A percentile compares a stretch with the other conserved stretches of the same genome.
These are phyloP conservation scores for Plantago elongata DNA, from an alignment of 257 asterid species.

Conservation along the genomic window DNA sequence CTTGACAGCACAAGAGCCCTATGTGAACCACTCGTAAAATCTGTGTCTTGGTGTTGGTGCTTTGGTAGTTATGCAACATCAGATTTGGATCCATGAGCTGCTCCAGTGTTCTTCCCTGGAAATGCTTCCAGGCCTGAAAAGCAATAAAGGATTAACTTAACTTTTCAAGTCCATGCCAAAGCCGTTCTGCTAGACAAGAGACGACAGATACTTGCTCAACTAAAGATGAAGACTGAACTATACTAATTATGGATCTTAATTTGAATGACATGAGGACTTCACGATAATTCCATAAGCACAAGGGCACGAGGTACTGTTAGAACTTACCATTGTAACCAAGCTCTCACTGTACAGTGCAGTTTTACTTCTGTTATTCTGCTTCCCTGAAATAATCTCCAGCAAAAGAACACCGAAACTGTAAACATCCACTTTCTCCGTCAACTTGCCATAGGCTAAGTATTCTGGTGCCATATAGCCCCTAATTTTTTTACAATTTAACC, in stretches of 20 bases:
- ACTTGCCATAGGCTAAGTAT: constrained; percentile 53
- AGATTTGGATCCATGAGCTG: constrained; percentile 62
- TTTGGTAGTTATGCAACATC: constrained; percentile 39
- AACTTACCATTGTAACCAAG: constrained; percentile 49
- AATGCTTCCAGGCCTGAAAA: constrained; percentile 58
- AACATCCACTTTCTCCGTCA: constrained; percentile 62
- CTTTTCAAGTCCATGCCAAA: not conserved
- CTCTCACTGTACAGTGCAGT: constrained; percentile 55
- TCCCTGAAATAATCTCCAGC: constrained; percentile 59
- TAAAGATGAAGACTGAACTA: not conserved
- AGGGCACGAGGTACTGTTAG: not conserved
- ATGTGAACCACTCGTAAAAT: constrained; percentile 51
- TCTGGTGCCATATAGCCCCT: constrained; percentile 84
- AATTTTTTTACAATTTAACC: constrained; percentile 9
- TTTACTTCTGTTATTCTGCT: constrained; percentile 54
- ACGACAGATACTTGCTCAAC: not conserved
- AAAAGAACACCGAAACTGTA: constrained; percentile 71
- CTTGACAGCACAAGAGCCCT: constrained; percentile 70
- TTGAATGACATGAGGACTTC: no score
- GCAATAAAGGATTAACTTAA: not conserved
- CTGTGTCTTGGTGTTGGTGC: constrained; percentile 28
- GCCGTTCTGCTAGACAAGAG: not conserved
- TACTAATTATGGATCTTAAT: no score
- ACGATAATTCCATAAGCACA: not conserved
- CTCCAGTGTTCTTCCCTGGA: constrained; percentile 41